Percentiles rank a stretch among this genome's conserved stretches.
These are phyloP conservation scores for Chytridiales sp. DNA, from an alignment of 371 early-diverging fungal genomes.

Conservation along the genomic window DNA sequence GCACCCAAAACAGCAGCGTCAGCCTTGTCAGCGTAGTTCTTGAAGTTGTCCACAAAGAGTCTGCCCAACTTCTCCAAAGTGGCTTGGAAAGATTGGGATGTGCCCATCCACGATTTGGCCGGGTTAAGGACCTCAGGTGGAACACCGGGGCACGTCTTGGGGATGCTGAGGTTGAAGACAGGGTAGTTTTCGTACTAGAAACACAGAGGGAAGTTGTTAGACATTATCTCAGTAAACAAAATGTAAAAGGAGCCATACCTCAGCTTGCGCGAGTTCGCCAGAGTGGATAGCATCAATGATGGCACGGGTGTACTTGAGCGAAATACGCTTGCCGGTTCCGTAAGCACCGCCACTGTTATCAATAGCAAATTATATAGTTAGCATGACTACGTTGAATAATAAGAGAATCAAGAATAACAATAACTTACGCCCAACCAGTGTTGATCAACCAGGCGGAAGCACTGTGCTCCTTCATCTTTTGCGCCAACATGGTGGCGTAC, in stretches of 20 bases:
- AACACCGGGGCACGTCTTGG: conserved; percentile 71
- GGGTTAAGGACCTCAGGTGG: conserved; percentile 89
- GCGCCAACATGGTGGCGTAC: conserved; percentile 95
- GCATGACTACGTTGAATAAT: too few relatives aligned
- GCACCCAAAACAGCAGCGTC: conserved; percentile 73
- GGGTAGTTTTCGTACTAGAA: conserved; percentile 74
- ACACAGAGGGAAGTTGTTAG: conserved; percentile 75
- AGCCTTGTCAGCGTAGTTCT: conserved; percentile 79
- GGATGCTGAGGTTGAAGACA: conserved; percentile 84
- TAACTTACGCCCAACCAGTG: conserved; percentile 99
- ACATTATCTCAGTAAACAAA: conserved; percentile 16
- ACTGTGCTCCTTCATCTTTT: conserved; percentile 87
- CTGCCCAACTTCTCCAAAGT: conserved; percentile 74
- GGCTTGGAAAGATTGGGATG: conserved; percentile 58
- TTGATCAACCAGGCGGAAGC: conserved; percentile 96
- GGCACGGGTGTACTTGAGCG: conserved; percentile 94
- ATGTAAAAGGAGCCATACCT: conserved; percentile 36
- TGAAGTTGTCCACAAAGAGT: conserved; percentile 90
- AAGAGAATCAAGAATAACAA: too few relatives aligned
- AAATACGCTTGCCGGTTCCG: conserved; percentile 86
- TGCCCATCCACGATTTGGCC: conserved; percentile 78
- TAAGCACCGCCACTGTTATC: conserved; percentile 92
- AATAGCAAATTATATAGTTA: too few relatives aligned
- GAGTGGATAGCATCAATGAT: conserved; percentile 95
- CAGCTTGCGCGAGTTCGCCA: conserved; percentile 81